These are phyloP conservation scores for Sarcocystis neurona DNA, from an alignment of 169 alveolate species.

Conservation along the genomic window DNA sequence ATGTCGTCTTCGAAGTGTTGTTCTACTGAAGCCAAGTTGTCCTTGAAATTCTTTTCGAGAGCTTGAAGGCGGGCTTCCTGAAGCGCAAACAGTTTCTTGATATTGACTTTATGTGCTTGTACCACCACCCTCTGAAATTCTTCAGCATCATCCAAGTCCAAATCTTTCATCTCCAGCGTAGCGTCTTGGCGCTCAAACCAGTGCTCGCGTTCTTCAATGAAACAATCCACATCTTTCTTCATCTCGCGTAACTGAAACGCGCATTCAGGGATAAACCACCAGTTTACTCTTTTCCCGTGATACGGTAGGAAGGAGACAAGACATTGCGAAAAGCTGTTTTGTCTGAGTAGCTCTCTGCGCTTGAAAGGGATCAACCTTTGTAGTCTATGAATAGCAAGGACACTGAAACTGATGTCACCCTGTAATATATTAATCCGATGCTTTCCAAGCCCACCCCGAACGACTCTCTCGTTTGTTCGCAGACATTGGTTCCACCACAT, in stretches of 20 bases:
- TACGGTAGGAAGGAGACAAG: no score
- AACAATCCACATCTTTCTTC: neutral
- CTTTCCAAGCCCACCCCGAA: no score
- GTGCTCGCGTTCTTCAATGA: neutral
- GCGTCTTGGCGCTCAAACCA: conserved; percentile 79
- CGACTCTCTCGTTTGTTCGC: neutral
- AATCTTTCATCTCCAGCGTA: conserved; percentile 84
- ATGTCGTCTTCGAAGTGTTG: neutral
- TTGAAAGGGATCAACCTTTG: neutral
- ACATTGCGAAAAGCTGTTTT: neutral
- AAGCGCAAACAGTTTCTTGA: neutral
- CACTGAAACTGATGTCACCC: no score
- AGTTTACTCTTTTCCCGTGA: neutral
- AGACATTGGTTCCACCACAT: neutral
- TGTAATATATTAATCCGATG: no score
- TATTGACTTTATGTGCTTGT: neutral
- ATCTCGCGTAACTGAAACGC: neutral
- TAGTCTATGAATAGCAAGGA: no score
- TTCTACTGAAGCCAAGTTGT: neutral
- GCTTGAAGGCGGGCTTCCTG: neutral
- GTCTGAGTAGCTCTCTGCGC: neutral
- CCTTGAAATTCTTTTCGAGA: neutral
- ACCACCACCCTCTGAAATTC: neutral
- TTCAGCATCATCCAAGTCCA: conserved; percentile 81
- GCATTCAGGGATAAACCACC: neutral